Percentiles rank a stretch among this genome's conserved stretches.
phyloP scores from a whole-genome alignment of 73 alveolate genomes.

The Tetrahymena thermophila region DNA sequence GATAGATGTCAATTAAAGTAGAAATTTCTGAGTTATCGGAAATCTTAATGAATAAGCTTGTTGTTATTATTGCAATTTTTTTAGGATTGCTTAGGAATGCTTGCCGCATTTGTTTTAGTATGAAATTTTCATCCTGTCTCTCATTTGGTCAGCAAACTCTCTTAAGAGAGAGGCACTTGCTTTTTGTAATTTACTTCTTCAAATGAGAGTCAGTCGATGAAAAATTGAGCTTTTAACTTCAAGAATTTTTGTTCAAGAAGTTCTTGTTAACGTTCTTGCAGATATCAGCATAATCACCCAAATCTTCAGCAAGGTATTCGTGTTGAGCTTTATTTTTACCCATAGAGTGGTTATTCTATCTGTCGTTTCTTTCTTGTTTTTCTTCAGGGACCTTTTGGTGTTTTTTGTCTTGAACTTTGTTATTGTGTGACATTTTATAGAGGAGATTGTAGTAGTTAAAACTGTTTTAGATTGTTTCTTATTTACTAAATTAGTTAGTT shows the following conservation, averaged over 20 bases:
- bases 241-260: neutral
- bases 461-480: neutral
- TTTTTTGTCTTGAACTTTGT: neutral
- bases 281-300: neutral
- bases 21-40: neutral
- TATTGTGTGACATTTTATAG: neutral
- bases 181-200: neutral
- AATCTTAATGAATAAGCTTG: neutral
- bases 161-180: neutral
- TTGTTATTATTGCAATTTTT: neutral
- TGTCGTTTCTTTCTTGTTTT: neutral
- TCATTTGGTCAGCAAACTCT: neutral
- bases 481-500: too few species aligned
- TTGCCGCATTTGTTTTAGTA: neutral
- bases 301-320: neutral
- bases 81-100: neutral
- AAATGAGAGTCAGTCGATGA: neutral
- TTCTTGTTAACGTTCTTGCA: neutral
- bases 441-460: neutral
- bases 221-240: neutral
- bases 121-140: neutral
- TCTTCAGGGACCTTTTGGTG: neutral
- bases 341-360: neutral
- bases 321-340: neutral
- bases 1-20: neutral